These are phyloP conservation scores for Talaromyces verruculosus DNA, from an alignment of 2,329 filamentous ascomycete species.

Conservation along the genomic window DNA sequence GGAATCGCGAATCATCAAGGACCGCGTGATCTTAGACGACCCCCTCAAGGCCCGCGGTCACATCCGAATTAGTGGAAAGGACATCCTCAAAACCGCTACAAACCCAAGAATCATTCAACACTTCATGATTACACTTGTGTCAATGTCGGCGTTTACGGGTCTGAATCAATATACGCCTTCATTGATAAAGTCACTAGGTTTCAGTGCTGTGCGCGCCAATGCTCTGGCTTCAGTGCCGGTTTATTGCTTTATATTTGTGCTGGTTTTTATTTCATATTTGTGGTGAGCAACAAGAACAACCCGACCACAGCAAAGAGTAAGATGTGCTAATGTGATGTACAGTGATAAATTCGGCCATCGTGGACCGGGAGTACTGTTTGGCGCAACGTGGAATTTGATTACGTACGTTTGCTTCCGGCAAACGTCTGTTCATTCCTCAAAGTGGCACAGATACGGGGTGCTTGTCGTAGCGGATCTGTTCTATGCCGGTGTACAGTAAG, in stretches of 20 bases:
- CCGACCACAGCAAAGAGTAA: neutral
- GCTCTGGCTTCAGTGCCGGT: slow-evolving; percentile 56
- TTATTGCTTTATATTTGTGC: slow-evolving; percentile 32
- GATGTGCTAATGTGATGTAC: neutral
- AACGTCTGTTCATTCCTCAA: slow-evolving; percentile 21
- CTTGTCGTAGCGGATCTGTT: slow-evolving; percentile 32
- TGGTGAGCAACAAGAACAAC: slow-evolving; percentile 24
- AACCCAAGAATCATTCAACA: slow-evolving; percentile 57
- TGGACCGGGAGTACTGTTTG: slow-evolving; percentile 38
- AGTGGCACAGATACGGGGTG: slow-evolving; percentile 34
- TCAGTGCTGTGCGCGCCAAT: slow-evolving; percentile 50
- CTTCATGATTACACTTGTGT: slow-evolving; percentile 50
- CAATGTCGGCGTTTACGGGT: slow-evolving; percentile 50
- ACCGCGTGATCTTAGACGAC: slow-evolving; percentile 48
- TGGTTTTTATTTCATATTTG: slow-evolving; percentile 29
- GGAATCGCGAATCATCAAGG: slow-evolving; percentile 44
- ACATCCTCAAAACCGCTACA: slow-evolving; percentile 38
- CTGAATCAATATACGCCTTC: slow-evolving; percentile 55
- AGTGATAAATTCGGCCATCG: slow-evolving; percentile 36
- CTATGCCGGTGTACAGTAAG: slow-evolving; percentile 41
- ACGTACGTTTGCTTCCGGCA: slow-evolving; percentile 9
- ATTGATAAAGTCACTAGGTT: slow-evolving; percentile 57
- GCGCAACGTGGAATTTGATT: slow-evolving; percentile 35
- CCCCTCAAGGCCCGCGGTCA: slow-evolving; percentile 40
- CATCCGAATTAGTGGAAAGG: slow-evolving; percentile 38